Evolutionary conservation across 169 alveolate genomes (phyloP).

Genomic region (Plasmodium chabaudi): DNA sequence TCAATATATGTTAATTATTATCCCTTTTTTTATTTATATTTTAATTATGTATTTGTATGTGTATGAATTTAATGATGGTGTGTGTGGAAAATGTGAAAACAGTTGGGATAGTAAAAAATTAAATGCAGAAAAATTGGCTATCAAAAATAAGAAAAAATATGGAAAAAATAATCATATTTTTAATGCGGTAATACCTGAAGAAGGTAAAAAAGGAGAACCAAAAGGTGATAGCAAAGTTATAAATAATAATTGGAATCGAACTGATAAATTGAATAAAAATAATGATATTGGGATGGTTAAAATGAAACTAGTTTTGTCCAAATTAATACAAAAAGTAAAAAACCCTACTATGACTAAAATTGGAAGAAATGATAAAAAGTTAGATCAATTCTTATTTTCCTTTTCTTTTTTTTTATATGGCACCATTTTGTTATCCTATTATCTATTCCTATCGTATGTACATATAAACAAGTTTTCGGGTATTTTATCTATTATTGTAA

Average conservation of each 20-base stretch:
- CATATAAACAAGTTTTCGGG: slow-evolving; percentile 8
- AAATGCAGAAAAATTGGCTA: no score
- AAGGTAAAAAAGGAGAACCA: no score
- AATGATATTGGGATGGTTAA: no score
- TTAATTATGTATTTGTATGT: slow-evolving; percentile 48
- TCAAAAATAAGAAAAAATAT: no score
- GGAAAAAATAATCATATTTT: no score
- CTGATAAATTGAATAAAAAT: no score
- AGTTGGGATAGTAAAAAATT: no score
- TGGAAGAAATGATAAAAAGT: not conserved
- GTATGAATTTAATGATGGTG: slow-evolving; percentile 5
- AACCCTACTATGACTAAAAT: not conserved
- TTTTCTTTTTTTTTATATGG: slow-evolving; percentile 29
- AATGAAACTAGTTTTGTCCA: not conserved
- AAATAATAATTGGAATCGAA: no score
- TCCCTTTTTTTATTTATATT: slow-evolving; percentile 37
- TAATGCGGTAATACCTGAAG: no score
- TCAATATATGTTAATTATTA: slow-evolving; percentile 32
- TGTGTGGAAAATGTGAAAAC: no score
- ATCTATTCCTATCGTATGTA: slow-evolving; percentile 33
- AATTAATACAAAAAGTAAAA: not conserved
- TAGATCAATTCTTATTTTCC: slow-evolving; percentile 27
- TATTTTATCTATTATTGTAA: slow-evolving; percentile 20
- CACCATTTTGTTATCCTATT: slow-evolving; percentile 42
- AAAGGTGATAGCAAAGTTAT: no score